Conservation (phyloP, 129 eudicot genomes). For the Artemisia annua region DNA sequence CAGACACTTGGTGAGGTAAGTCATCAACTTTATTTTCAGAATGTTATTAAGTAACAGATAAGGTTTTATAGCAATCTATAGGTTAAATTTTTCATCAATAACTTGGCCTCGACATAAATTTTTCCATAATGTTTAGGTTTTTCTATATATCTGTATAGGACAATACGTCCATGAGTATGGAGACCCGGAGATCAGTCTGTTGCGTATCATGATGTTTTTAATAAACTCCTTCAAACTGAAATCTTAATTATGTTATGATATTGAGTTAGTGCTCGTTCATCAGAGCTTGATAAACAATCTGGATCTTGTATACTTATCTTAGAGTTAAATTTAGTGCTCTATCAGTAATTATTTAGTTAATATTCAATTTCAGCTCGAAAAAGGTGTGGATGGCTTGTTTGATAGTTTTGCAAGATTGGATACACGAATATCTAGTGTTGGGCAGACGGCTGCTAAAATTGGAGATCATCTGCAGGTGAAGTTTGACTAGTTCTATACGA, state of each 20-base stretch:
- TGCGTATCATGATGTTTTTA: conserved; percentile 8
- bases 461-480: conserved; percentile 99
- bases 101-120: not conserved
- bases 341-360: conserved; percentile 5
- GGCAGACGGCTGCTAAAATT: conserved; percentile 98
- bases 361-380: conserved; percentile 67
- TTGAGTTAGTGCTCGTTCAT: conserved; percentile 7
- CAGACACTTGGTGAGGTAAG: conserved; percentile 91
- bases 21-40: conserved; percentile 9
- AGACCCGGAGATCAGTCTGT: conserved; percentile 8
- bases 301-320: conserved; percentile 5
- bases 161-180: conserved; percentile 7
- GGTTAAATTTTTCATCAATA: not conserved
- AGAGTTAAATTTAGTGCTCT: conserved; percentile 4
- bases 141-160: not conserved
- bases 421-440: conserved; percentile 99
- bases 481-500: conserved; percentile 11
- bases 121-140: not conserved
- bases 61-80: not conserved
- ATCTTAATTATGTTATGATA: not conserved
- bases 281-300: conserved; percentile 6
- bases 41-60: not conserved
- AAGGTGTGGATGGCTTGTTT: conserved; percentile 98
- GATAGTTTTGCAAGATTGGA: conserved; percentile 94
- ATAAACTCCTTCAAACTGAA: conserved; percentile 23